Evolutionary conservation across 257 asterid genomes (phyloP).

Genomic region (Jacaranda mimosifolia): DNA sequence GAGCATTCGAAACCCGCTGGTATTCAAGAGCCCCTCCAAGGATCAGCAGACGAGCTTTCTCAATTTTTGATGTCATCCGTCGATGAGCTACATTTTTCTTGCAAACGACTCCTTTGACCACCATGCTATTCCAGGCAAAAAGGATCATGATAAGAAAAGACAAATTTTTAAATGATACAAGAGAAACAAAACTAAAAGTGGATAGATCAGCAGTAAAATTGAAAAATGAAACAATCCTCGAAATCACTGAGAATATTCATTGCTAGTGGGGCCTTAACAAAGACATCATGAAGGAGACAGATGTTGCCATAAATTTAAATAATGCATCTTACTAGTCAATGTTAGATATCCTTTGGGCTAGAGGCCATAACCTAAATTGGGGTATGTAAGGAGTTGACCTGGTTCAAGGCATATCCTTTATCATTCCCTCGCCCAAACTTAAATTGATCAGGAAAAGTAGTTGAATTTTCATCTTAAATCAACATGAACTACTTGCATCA

Average conservation of each 20-base stretch:
- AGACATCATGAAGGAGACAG: neutral
- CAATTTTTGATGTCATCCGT: slow-evolving; percentile 85
- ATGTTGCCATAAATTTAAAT: neutral
- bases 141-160: slow-evolving; percentile 35
- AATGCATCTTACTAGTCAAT: neutral
- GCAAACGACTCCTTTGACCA: slow-evolving; percentile 95
- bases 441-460: neutral
- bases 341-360: neutral
- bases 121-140: slow-evolving; percentile 58
- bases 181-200: slow-evolving; percentile 3
- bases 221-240: neutral
- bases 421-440: neutral
- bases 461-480: neutral
- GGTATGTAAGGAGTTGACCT: neutral
- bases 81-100: slow-evolving; percentile 95
- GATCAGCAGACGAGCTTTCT: slow-evolving; percentile 83
- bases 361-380: slow-evolving; percentile 4
- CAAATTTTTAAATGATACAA: slow-evolving; percentile 23
- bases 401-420: slow-evolving; percentile 7
- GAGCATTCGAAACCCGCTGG: slow-evolving; percentile 90
- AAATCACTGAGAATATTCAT: neutral
- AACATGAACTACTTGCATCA: neutral
- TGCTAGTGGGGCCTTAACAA: neutral
- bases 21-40: slow-evolving; percentile 97
- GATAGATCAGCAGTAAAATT: neutral